Percentiles rank a stretch among this genome's conserved stretches.
Conservation (phyloP, 805 yeast species). For the Metschnikowia hibisci region DNA sequence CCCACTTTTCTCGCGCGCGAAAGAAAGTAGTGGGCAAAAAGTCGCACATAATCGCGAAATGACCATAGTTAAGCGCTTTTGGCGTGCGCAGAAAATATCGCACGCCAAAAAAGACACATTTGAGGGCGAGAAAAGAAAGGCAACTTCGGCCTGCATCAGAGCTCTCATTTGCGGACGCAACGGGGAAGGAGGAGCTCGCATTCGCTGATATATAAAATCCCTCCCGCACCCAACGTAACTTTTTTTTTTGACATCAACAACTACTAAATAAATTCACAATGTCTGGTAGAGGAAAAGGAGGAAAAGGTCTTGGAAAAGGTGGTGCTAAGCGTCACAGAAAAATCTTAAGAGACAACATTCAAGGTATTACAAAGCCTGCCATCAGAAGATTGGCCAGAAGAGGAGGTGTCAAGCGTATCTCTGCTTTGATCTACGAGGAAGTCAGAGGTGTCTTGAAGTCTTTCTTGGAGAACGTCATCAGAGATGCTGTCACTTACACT, state of each 20-base stretch:
- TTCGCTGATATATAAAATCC: constrained; percentile 13
- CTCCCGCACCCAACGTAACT: constrained; percentile 11
- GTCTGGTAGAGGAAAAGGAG: constrained; percentile 99
- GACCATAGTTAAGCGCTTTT: constrained; percentile 16
- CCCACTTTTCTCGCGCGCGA: constrained; percentile 9
- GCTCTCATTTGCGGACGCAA: background rate
- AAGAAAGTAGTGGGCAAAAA: constrained; percentile 3
- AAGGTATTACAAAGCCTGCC: constrained; percentile 99
- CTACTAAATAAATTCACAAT: constrained; percentile 40
- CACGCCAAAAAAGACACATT: constrained; percentile 1
- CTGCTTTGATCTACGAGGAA: constrained; percentile 97
- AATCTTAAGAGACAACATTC: constrained; percentile 98
- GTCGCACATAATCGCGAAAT: constrained; percentile 7
- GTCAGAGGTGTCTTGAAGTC: constrained; percentile 95
- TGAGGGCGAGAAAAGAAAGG: constrained; percentile 11
- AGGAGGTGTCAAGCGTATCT: constrained; percentile 99
- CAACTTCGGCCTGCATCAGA: constrained; percentile 7
- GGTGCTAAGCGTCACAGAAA: constrained; percentile 99
- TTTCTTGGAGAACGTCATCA: constrained; percentile 93
- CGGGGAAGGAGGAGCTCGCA: constrained; percentile 1
- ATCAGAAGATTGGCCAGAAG: constrained; percentile 99
- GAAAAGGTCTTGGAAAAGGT: constrained; percentile 99
- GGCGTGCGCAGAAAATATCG: constrained; percentile 10
- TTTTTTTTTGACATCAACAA: constrained; percentile 9
- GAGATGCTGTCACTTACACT: constrained; percentile 99